phyloP scores from a whole-genome alignment of 2,329 filamentous ascomycete genomes.

The Fusarium dimerum region DNA sequence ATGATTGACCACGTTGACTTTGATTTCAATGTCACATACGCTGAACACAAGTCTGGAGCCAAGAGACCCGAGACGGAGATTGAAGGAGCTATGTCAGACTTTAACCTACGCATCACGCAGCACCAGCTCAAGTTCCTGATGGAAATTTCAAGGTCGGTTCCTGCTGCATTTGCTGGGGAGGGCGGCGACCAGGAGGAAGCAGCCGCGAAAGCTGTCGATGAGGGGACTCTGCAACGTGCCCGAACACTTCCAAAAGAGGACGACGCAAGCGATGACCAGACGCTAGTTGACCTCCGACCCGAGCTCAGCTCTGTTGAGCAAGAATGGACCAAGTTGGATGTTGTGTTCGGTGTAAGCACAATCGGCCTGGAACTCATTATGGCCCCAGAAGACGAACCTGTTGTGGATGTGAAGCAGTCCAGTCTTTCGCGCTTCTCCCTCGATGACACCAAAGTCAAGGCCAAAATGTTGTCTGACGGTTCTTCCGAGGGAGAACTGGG shows the following conservation, averaged over 20 bases:
- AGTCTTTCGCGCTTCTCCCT: constrained; percentile 93
- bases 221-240: constrained; percentile 51
- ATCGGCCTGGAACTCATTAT: constrained; percentile 87
- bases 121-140: constrained; percentile 88
- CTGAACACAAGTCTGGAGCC: constrained; percentile 76
- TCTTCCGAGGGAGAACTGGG: constrained; percentile 91
- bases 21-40: constrained; percentile 87
- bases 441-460: constrained; percentile 88
- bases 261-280: constrained; percentile 37
- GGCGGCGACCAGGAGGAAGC: constrained; percentile 74
- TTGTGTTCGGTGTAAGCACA: constrained; percentile 85
- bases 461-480: constrained; percentile 88
- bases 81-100: constrained; percentile 86
- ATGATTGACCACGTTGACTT: constrained; percentile 97
- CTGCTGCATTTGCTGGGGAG: constrained; percentile 72
- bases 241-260: constrained; percentile 41
- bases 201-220: constrained; percentile 71
- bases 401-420: constrained; percentile 74
- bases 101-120: constrained; percentile 87
- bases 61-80: constrained; percentile 90
- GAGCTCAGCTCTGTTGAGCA: constrained; percentile 70
- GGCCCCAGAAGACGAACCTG: constrained; percentile 71
- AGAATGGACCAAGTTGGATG: constrained; percentile 89
- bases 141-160: constrained; percentile 84
- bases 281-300: constrained; percentile 60